Evolutionary conservation across 176 grass and related monocot species (phyloP).

Genomic region (Musa acuminata): DNA sequence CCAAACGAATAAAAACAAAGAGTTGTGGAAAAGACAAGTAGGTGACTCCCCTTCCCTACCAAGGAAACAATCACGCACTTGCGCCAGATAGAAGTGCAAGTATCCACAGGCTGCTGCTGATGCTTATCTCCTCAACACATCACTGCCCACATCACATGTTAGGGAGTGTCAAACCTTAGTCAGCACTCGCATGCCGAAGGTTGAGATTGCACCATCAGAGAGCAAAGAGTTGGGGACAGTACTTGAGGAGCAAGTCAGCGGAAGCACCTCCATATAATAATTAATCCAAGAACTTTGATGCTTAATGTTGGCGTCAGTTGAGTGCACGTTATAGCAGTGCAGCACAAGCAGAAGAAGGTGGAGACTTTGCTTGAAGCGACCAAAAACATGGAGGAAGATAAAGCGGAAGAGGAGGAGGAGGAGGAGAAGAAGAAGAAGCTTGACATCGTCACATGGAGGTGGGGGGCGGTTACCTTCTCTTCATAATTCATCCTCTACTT

Average conservation of each 20-base stretch:
- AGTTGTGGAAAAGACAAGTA: slow-evolving; percentile 6
- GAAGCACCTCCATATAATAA: neutral
- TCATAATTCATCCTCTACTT: neutral
- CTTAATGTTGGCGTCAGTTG: neutral
- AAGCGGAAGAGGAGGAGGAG: neutral
- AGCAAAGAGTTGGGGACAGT: no score
- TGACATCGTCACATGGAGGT: slow-evolving; percentile 1
- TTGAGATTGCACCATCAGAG: no score
- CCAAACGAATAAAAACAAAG: slow-evolving; percentile 6
- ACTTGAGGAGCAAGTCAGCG: no score
- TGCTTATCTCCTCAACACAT: neutral
- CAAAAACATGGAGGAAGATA: no score
- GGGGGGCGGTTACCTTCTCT: neutral
- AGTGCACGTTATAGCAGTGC: slow-evolving; percentile 1
- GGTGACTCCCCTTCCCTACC: neutral
- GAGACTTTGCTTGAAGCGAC: neutral
- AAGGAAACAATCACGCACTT: neutral
- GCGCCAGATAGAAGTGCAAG: neutral
- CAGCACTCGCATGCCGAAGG: no score
- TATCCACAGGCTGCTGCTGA: neutral
- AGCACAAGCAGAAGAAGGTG: neutral
- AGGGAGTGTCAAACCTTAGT: no score
- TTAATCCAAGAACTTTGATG: neutral
- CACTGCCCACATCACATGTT: neutral
- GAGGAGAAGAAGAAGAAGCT: neutral